A percentile compares a stretch with the other conserved stretches of the same genome.
phyloP scores from a whole-genome alignment of 225 moss, liverwort and hornwort species.

The Antitrichia curtipendula region DNA sequence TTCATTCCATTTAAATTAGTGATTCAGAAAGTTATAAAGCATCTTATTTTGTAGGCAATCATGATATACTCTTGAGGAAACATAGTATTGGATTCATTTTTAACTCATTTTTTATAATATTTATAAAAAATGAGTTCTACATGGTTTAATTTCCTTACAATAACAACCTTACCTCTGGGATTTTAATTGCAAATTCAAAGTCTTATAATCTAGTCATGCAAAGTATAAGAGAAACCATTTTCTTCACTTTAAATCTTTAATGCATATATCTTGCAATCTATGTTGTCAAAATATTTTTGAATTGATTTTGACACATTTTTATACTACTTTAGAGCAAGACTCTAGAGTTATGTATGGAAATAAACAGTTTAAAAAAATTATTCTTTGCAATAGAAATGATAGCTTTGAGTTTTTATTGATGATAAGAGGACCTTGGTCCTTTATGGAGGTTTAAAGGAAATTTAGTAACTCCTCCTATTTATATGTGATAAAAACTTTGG shows the following conservation, averaged over 20 bases:
- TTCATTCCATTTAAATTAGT: neutral
- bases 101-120: neutral
- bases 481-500: neutral
- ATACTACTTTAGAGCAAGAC: too few species aligned
- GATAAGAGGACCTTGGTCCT: neutral
- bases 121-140: too few species aligned
- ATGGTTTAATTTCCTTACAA: neutral
- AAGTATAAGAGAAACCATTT: neutral
- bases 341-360: too few species aligned
- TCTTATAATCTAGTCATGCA: fast-evolving
- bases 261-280: too few species aligned
- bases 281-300: too few species aligned
- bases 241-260: neutral
- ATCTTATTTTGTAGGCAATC: neutral
- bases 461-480: neutral
- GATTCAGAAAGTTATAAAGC: neutral
- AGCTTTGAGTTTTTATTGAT: neutral
- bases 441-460: fast-evolving
- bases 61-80: neutral
- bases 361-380: neutral
- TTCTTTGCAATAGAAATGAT: neutral
- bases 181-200: neutral
- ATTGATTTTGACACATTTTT: too few species aligned
- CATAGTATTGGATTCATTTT: neutral
- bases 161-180: neutral